Conservation (phyloP, 2,329 filamentous ascomycete genomes). For the Fusarium heterosporum region DNA sequence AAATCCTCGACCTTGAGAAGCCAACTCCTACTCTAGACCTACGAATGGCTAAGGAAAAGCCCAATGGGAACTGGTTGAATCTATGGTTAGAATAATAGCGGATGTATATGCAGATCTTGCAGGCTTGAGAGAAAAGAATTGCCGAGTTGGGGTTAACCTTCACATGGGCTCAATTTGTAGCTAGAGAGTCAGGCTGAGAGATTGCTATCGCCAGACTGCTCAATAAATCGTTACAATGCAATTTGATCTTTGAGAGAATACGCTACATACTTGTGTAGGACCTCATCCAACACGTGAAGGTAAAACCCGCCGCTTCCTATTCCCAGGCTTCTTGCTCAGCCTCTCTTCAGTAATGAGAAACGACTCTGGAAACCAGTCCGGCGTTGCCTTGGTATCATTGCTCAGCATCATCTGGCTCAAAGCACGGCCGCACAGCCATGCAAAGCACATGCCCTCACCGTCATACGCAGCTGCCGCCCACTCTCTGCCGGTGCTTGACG, state of each 20-base stretch:
- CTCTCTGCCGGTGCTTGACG: too few species aligned
- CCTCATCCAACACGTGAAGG: too few species aligned
- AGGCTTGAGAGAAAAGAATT: not conserved
- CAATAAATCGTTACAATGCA: not conserved
- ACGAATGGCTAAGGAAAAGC: fast-evolving
- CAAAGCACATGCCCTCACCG: too few species aligned
- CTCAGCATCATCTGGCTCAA: not conserved
- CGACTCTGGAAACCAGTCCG: not conserved
- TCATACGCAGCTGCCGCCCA: too few species aligned
- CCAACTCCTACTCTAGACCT: not conserved
- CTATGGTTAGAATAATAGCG: fast-evolving
- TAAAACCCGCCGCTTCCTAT: too few species aligned
- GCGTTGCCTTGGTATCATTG: not conserved
- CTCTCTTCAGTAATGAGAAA: not conserved
- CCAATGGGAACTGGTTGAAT: fast-evolving
- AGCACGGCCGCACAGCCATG: not conserved
- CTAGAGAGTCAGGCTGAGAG: not conserved
- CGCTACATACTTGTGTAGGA: too few species aligned
- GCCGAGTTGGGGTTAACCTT: not conserved
- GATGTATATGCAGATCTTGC: fast-evolving
- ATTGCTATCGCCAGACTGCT: not conserved
- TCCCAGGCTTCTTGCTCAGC: too few species aligned
- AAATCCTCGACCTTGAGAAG: fast-evolving
- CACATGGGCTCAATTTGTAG: not conserved
- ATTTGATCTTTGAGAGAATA: not conserved